Evolutionary conservation across 2,329 filamentous ascomycete genomes (phyloP).

Genomic region (Paramyrothecium sp.): DNA sequence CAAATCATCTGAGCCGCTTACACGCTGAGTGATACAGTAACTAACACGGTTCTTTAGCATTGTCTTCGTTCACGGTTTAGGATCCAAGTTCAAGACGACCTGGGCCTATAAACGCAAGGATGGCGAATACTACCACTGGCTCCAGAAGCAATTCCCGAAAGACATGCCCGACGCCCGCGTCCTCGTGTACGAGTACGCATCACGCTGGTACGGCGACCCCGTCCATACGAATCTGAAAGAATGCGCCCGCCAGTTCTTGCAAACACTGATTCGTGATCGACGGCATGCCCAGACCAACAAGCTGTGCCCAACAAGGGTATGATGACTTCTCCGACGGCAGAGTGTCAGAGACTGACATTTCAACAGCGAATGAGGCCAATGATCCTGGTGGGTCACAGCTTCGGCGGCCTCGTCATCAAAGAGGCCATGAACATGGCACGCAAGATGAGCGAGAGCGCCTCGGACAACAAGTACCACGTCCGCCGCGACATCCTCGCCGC

Average conservation of each 20-base stretch:
- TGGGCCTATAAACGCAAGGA: conserved; percentile 1
- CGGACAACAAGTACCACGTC: background rate
- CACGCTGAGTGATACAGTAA: background rate
- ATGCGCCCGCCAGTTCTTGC: background rate
- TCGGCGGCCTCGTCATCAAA: conserved; percentile 1
- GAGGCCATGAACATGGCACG: conserved; percentile 1
- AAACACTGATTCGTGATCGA: background rate
- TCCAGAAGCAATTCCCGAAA: conserved; percentile 1
- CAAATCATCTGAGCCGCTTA: background rate
- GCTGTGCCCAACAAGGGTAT: background rate
- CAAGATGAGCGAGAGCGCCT: background rate
- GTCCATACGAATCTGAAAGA: background rate
- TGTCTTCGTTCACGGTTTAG: background rate
- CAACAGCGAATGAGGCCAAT: background rate
- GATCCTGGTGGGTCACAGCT: conserved; percentile 1
- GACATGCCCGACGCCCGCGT: conserved; percentile 3
- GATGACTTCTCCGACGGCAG: background rate
- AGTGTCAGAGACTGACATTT: background rate
- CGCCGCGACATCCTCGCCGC: conserved; percentile 1
- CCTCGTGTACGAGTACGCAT: conserved; percentile 1
- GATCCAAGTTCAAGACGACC: background rate
- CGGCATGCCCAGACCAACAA: background rate
- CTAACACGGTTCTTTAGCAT: background rate
- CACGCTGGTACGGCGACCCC: conserved; percentile 1
- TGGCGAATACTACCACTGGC: background rate